Conservation (phyloP, 768 basidiomycete species). For the Leucosporidium creatinivorum region DNA sequence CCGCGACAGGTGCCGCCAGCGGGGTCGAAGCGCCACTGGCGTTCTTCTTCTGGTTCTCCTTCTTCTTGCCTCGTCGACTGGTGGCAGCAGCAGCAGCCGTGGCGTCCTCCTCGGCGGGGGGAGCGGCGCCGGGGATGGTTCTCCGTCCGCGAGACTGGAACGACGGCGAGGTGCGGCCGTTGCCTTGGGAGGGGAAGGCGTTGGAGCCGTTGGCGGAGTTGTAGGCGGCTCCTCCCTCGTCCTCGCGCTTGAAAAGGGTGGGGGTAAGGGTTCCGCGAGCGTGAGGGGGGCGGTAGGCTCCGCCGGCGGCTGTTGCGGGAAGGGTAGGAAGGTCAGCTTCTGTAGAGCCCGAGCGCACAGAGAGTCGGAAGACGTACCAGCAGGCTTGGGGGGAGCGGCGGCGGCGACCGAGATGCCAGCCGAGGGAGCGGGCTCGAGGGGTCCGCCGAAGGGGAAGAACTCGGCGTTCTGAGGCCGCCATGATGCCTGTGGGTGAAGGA, state of each 20-base stretch:
- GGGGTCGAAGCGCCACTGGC: constrained; percentile 26
- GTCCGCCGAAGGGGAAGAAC: constrained; percentile 58
- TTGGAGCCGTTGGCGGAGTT: constrained; percentile 47
- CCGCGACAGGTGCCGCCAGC: constrained; percentile 12
- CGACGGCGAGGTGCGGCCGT: constrained; percentile 15
- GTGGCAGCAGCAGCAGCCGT: constrained; percentile 14
- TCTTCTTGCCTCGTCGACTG: constrained; percentile 34
- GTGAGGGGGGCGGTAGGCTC: constrained; percentile 88
- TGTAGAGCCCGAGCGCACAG: constrained; percentile 11
- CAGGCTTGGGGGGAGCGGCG: constrained; percentile 50
- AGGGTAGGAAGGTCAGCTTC: constrained; percentile 35
- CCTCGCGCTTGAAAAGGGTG: constrained; percentile 80
- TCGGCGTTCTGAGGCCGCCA: constrained; percentile 74
- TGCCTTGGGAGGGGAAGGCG: constrained; percentile 42
- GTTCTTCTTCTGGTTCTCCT: constrained; percentile 33
- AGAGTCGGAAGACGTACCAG: constrained; percentile 34
- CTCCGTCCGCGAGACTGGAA: constrained; percentile 16
- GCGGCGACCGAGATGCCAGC: constrained; percentile 49
- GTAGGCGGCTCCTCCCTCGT: constrained; percentile 65
- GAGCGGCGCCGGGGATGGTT: constrained; percentile 25
- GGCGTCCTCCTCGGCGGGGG: constrained; percentile 10
- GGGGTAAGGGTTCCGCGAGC: constrained; percentile 84
- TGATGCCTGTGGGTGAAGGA: constrained; percentile 43
- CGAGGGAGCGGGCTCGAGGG: constrained; percentile 58
- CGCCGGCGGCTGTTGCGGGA: constrained; percentile 51